phyloP scores from a whole-genome alignment of 257 asterid species.

The Solanum dulcamara region DNA sequence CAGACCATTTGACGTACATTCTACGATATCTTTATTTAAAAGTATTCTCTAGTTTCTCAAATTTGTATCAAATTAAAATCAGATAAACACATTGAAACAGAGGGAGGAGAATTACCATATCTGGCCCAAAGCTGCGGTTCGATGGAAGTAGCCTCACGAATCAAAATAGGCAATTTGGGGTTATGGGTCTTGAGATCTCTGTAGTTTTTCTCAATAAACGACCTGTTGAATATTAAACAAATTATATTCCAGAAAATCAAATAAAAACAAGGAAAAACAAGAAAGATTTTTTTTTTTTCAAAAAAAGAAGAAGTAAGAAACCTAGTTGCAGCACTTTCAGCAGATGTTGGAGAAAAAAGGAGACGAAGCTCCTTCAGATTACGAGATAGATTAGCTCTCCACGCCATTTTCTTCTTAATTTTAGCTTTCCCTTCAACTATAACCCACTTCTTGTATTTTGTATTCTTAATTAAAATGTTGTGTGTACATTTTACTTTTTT shows the following conservation, averaged over 20 bases:
- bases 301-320: background rate
- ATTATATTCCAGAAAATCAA: background rate
- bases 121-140: constrained; percentile 98
- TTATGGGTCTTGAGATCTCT: constrained; percentile 76
- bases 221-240: background rate
- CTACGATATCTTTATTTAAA: no score
- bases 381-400: constrained; percentile 67
- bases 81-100: no score
- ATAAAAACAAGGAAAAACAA: background rate
- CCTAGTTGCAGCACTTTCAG: constrained; percentile 69
- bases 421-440: background rate
- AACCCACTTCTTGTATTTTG: background rate
- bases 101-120: constrained; percentile 36
- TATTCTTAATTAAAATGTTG: no score
- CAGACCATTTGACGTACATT: no score
- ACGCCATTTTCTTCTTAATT: constrained; percentile 38
- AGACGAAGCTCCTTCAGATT: constrained; percentile 78
- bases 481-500: background rate
- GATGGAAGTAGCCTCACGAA: constrained; percentile 67
- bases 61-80: background rate
- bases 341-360: constrained; percentile 50
- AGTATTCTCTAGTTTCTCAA: no score
- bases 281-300: no score
- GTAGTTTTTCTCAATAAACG: constrained; percentile 67
- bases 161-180: constrained; percentile 73